Evolutionary conservation across 2,329 filamentous ascomycete species (phyloP), one percentile per base, ranked within the genome.

Genomic region (Colletotrichum sp.): DNA sequence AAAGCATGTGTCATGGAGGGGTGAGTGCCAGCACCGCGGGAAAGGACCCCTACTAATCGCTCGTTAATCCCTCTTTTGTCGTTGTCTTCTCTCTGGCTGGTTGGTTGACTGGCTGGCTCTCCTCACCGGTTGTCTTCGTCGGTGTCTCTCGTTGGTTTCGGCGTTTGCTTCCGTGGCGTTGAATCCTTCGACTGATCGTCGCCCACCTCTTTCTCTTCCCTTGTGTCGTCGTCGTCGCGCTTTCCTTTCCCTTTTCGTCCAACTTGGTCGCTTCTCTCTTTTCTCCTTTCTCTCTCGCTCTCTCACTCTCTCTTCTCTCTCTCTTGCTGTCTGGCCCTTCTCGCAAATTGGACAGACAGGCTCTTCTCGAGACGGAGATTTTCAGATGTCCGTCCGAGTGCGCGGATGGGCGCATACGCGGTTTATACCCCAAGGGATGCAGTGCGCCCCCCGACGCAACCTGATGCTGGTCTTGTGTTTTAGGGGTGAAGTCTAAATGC

Each of bases 381-480:
- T 36, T 55, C n/a, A n/a, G 55, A n/a, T 61, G 13, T 62, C 70
- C 70, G 70, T 68, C 70, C 61, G 70, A 61, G 9, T 62, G 64
- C 70, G 56, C 55, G 55, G 34, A 68, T 30, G 70, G 64, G 55
- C 34, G 56, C 25, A 27, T 66, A 58, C 22, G 70, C 58, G 70
- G 70, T 73, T 73, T 68, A 73, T 73, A 69, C 52, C 55, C 58
- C 32, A 66, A 69, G 25, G 22, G 48, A 67, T 18, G 27, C 27
- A 36, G 36, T 25, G 64, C 36, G n/a, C 36, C 43, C 43, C 43
- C n/a, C 64, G 39, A 73, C 52, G 64, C 55, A 61, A 36, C 70
- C n/a, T 56, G 68, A 66, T 71, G 73, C 73, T 58, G 60, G 70
- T 72, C 62, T 43, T n/a, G 62, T 62, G 72, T 71, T 75, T 75